Evolutionary conservation across 495 filamentous ascomycete species (phyloP).

Genomic region (Usnea hakonensis): DNA sequence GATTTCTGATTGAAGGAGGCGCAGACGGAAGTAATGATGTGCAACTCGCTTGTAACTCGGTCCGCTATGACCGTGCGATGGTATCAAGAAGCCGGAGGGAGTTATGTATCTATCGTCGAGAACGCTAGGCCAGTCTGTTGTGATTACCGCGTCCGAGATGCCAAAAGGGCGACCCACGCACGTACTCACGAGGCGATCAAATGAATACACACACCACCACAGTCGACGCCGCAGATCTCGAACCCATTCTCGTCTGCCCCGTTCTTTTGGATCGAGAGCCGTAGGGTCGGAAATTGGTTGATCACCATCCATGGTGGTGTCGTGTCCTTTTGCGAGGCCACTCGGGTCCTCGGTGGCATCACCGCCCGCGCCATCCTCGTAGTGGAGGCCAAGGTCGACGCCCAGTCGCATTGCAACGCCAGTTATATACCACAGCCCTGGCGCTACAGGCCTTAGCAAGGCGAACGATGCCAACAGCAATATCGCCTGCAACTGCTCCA

Average conservation of each 20-base stretch:
- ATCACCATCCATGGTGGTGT: constrained; percentile 21
- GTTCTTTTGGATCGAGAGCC: constrained; percentile 48
- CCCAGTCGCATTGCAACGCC: constrained; percentile 85
- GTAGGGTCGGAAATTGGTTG: constrained; percentile 1
- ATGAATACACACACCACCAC: constrained; percentile 96
- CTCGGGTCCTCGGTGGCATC: constrained; percentile 30
- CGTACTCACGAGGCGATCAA: constrained; percentile 83
- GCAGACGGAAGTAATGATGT: constrained; percentile 83
- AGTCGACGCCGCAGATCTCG: constrained; percentile 79
- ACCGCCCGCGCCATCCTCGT: constrained; percentile 76
- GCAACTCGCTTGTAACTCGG: constrained; percentile 84
- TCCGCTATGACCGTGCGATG: constrained; percentile 37
- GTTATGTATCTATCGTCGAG: constrained; percentile 87
- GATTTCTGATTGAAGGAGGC: constrained; percentile 92
- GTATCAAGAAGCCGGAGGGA: constrained; percentile 60
- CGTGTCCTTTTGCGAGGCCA: constrained; percentile 14
- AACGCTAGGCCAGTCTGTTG: constrained; percentile 83
- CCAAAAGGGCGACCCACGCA: constrained; percentile 92
- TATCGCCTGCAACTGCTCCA: constrained; percentile 91
- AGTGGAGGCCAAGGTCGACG: constrained; percentile 87
- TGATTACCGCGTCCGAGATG: constrained; percentile 88
- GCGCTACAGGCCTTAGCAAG: constrained; percentile 79
- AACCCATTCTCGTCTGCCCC: constrained; percentile 74
- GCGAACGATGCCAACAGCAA: constrained; percentile 87
- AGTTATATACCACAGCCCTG: constrained; percentile 94